Base-by-base conservation (phyloP, 73 alveolate genomes). In the Effrenium voratum region DNA sequence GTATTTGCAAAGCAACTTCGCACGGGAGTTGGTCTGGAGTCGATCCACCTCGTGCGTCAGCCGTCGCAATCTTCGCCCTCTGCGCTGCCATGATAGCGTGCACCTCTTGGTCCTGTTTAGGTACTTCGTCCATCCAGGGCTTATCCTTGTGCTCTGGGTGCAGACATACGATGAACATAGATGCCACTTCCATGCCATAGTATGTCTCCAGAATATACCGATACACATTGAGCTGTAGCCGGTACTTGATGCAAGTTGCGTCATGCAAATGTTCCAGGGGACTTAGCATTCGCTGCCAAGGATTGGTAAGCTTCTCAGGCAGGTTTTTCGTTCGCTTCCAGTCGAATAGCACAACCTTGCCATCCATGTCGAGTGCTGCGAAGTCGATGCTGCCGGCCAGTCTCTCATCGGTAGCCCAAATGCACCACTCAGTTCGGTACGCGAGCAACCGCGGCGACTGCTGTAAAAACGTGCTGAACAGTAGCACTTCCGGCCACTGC, bases 151-250 rank as follows among this genome's bases (percentile, higher is more conserved):
- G 12, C 40, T 44, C 70, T 15, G 96, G 95, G 34, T 88, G 85
- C 2, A 52, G 2, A 38, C 95, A 68, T 22, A 66, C 95, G 12
- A 66, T 75, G 16, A 63, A 26, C 96, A 88, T 88, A 43, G 15
- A 38, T 32, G 36, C 0, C 28, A 88, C 96, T 2, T 13, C 30
- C 49, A 38, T 24, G 43, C 38, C 40, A 36, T 88, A 88, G 46
- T 88, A 88, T 13, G 34, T 43, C 41, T 88, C 96, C 30, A 88
- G 41, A 32, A 88, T 43, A n/a, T 50, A 88, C n/a, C 75, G 30
- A 43, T 88, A 88, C 10, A 55, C 82, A 75, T 88, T 88, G 13
- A 88, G 55, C 45, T 88, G 96, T 2, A 88, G 73, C 36, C 96
- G 43, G 96, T 88, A 63, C 0, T 88, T 85, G 40, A 8, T 30